A percentile compares a stretch with the other conserved stretches of the same genome.
phyloP scores from a whole-genome alignment of 257 asterid species.

The Solanum boliviense region DNA sequence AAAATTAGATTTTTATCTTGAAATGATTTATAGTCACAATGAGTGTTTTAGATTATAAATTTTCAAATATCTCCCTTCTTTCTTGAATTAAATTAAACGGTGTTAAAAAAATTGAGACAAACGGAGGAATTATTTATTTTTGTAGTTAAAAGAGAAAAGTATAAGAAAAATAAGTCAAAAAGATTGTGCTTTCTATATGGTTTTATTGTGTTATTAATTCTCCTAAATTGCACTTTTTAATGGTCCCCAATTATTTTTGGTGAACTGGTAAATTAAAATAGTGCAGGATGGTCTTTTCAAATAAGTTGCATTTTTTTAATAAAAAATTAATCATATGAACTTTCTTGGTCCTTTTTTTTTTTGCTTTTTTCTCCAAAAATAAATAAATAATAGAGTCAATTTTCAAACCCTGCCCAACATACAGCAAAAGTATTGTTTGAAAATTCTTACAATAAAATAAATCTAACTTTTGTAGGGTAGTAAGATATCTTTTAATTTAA shows the following conservation, averaged over 20 bases:
- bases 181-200: neutral
- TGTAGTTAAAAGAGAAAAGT: neutral
- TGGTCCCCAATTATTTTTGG: slow-evolving; percentile 3
- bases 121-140: neutral
- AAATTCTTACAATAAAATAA: neutral
- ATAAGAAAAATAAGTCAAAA: neutral
- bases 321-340: neutral
- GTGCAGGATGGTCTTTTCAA: neutral
- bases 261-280: neutral
- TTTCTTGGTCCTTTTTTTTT: neutral
- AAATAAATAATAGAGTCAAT: neutral
- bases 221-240: neutral
- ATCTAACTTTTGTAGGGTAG: neutral
- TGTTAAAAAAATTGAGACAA: too few relatives aligned
- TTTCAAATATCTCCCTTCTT: neutral
- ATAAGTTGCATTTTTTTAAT: neutral
- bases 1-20: neutral
- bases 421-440: neutral
- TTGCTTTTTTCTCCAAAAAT: neutral
- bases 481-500: neutral
- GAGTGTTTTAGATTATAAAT: neutral
- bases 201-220: neutral
- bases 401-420: neutral
- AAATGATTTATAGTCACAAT: neutral
- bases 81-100: too few relatives aligned